Evolutionary conservation across 768 basidiomycete species (phyloP).

Genomic region (Gautieria morchelliformis): DNA sequence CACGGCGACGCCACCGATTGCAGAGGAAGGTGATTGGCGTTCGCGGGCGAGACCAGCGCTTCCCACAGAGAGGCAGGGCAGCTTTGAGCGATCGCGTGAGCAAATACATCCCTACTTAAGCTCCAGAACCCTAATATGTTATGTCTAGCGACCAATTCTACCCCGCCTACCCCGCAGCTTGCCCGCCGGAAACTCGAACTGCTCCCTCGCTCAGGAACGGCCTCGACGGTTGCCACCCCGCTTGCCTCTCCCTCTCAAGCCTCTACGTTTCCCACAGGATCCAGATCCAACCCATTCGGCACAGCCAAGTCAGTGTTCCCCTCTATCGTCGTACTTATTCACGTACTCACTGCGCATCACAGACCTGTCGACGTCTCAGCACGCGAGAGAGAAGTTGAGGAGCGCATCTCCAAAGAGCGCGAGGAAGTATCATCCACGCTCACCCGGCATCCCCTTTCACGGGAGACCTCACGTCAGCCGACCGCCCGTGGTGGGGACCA

Average conservation of each 20-base stretch:
- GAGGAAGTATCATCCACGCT: constrained; percentile 23
- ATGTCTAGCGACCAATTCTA: constrained; percentile 51
- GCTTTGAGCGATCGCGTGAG: constrained; percentile 44
- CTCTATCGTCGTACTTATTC: neutral
- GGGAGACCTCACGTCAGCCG: constrained; percentile 38
- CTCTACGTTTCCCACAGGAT: constrained; percentile 38
- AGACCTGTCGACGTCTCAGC: constrained; percentile 80
- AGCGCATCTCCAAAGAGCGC: constrained; percentile 61
- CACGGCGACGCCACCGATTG: constrained; percentile 13
- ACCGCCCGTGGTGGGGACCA: constrained; percentile 38
- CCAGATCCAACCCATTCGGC: constrained; percentile 72
- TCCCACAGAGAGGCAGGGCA: neutral
- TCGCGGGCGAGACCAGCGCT: constrained; percentile 33
- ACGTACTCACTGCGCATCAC: neutral
- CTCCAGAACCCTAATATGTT: constrained; percentile 10
- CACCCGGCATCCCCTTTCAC: constrained; percentile 36
- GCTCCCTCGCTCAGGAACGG: constrained; percentile 63
- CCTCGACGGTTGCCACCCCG: constrained; percentile 62
- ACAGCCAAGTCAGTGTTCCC: constrained; percentile 52
- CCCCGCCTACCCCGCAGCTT: constrained; percentile 75
- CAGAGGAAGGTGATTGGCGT: constrained; percentile 71
- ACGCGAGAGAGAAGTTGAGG: constrained; percentile 65
- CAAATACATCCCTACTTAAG: neutral
- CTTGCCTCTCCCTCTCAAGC: constrained; percentile 59
- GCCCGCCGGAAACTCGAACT: constrained; percentile 77